Evolutionary conservation across 768 basidiomycete species (phyloP), one percentile per base, ranked within the genome.

Genomic region (Boletus reticulatus): DNA sequence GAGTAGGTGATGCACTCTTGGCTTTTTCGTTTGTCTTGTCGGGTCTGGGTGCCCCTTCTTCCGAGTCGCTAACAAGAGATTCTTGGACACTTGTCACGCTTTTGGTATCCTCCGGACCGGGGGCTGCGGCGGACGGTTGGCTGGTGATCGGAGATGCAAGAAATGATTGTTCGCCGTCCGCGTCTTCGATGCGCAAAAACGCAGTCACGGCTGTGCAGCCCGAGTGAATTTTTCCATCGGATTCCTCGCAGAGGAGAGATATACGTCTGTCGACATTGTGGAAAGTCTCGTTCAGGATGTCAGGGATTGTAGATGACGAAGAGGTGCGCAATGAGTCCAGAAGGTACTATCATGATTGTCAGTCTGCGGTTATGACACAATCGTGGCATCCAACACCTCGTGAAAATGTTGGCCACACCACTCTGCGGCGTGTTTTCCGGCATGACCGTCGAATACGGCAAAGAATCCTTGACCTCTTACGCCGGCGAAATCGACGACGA

Each of bases 381-480:
- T 20, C 22, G 34, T 37, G 29, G 34, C 10, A 50, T 66, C 55
- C 27, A 29, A 8, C 68, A 88, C 94, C 78, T 94, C 86, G 67
- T 98, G 94, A 74, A 99, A 99, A 71, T 98, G 87, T 63, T 82
- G 79, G 42, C 97, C 97, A 72, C 97, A 98, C 95, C 96, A 98
- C 71, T 99, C 97, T 27, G 97, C 97, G 34, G 96, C 95, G 65
- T 98, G 92, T 71, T 96, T 98, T 17, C 97, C 97, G 1, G 97
- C 97, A 70, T 99, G 97, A 4, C 97, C 97, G 64, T 99, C 97
- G 65, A 98, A 99, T 43, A 99, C 85, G 7, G 96, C 96, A 70
- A 96, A 98, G 78, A 97, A 98, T 9, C 95, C 97, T 70, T 99
- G 97, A 0, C 97, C 97, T 43, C 88, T 84, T 19, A 98, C 79